Evolutionary conservation across 2,329 filamentous ascomycete species (phyloP), one percentile per base, ranked within the genome.

Genomic region (Penicillium sp.): DNA sequence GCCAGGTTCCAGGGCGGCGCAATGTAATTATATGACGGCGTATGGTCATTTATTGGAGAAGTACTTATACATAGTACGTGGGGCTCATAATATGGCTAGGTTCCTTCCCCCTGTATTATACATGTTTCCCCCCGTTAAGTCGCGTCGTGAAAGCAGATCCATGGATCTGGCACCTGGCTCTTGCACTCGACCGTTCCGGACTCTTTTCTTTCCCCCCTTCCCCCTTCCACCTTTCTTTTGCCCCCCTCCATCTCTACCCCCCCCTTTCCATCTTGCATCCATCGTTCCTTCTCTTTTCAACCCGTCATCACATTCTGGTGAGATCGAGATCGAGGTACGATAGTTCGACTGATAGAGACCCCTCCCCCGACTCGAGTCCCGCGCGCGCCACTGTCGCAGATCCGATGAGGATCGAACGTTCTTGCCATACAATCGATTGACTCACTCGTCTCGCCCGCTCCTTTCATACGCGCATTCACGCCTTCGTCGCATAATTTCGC

Each of bases 121-220:
- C 53, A 31, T 13, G 61, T 66, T 52, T 45, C 42, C 44, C 49
- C 56, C 54, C 24, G 45, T 35, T 56, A 45, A 62, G 63, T 64
- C 64, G 64, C 64, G 64, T 66, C 64, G 63, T 62, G 60, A 58
- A 52, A 52, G 59, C 63, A 65, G 63, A 66, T 64, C 64, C 64
- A 66, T 66, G 64, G 64, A 65, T 66, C 64, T 66, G 63, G 64
- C 64, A 65, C 61, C 54, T 58, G 64, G 63, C 58, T 59, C 56
- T 59, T 60, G 59, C 50, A 56, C 62, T 63, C 64, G 64, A 66
- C 65, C 62, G 64, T 63, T 59, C 59, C 57, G 59, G 63, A 60
- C 63, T 64, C 58, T 61, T 64, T 65, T 58, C 59, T 58, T 58
- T 59, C 48, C 57, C 59, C 55, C 56, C 57, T 50, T 56, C 56